These are phyloP conservation scores for Gnomoniopsis sp. DNA, from an alignment of 2,329 filamentous ascomycete species.

Conservation along the genomic window DNA sequence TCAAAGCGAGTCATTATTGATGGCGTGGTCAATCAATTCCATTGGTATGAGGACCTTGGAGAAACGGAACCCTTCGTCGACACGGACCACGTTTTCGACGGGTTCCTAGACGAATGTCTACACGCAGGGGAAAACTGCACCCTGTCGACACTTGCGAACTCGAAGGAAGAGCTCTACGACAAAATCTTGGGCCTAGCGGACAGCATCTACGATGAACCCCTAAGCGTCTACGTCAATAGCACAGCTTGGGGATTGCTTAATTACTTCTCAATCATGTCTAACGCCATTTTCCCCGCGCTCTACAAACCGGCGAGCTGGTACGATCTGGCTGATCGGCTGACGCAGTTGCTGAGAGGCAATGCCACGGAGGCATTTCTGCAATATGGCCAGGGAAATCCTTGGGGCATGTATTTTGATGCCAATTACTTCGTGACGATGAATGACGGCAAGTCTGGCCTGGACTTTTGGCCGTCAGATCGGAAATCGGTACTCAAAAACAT, in stretches of 20 bases:
- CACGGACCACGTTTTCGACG: slow-evolving; percentile 38
- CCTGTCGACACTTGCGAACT: slow-evolving; percentile 33
- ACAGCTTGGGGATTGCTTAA: slow-evolving; percentile 36
- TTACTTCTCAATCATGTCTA: slow-evolving; percentile 31
- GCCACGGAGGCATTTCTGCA: slow-evolving; percentile 34
- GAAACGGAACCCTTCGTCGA: slow-evolving; percentile 38
- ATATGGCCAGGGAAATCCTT: slow-evolving; percentile 26
- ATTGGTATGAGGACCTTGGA: slow-evolving; percentile 38
- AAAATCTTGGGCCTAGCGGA: slow-evolving; percentile 31
- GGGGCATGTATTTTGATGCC: slow-evolving; percentile 25
- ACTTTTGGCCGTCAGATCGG: slow-evolving; percentile 32
- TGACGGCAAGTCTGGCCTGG: slow-evolving; percentile 28
- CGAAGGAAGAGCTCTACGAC: slow-evolving; percentile 31
- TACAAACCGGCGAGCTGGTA: slow-evolving; percentile 37
- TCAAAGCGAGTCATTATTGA: slow-evolving; percentile 34
- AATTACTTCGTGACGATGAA: slow-evolving; percentile 28
- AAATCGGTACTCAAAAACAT: slow-evolving; percentile 29
- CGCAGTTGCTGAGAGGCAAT: slow-evolving; percentile 35
- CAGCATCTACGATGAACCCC: slow-evolving; percentile 34
- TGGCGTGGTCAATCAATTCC: slow-evolving; percentile 31
- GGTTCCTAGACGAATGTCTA: slow-evolving; percentile 44
- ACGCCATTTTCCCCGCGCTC: slow-evolving; percentile 36
- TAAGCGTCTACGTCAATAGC: slow-evolving; percentile 40
- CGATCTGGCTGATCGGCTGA: slow-evolving; percentile 31
- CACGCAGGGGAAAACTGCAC: slow-evolving; percentile 44